phyloP scores from a whole-genome alignment of 2,329 filamentous ascomycete genomes.

The Talaromyces sp. region DNA sequence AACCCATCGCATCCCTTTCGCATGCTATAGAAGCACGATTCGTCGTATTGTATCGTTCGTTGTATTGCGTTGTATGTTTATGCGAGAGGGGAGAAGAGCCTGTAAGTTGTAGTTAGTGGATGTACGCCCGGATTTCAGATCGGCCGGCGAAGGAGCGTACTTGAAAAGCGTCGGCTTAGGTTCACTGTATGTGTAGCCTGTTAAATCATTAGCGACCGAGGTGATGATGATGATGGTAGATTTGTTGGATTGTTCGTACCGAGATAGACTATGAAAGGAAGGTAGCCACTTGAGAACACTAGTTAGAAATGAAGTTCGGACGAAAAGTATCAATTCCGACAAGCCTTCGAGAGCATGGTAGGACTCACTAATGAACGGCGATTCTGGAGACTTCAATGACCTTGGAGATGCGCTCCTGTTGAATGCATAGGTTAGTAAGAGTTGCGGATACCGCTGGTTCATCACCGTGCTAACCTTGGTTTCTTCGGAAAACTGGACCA shows the following conservation, averaged over 20 bases:
- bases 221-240: neutral
- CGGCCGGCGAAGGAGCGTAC: conserved; percentile 44
- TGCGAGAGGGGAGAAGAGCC: conserved; percentile 44
- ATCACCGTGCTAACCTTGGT: conserved; percentile 66
- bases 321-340: neutral
- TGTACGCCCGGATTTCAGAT: neutral
- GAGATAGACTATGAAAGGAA: conserved; percentile 94
- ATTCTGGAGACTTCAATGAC: conserved; percentile 92
- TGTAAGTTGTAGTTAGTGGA: conserved; percentile 23
- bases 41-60: neutral
- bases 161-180: conserved; percentile 78
- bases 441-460: neutral
- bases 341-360: neutral
- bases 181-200: conserved; percentile 91
- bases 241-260: conserved; percentile 53
- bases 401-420: conserved; percentile 92
- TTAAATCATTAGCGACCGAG: conserved; percentile 15
- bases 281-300: conserved; percentile 69
- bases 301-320: neutral
- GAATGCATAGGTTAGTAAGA: neutral
- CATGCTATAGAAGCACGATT: neutral
- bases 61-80: conserved; percentile 23
- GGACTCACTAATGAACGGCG: conserved; percentile 86
- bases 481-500: conserved; percentile 81
- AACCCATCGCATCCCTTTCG: neutral